Percentiles rank a stretch among this genome's conserved stretches.
phyloP scores from a whole-genome alignment of 2,329 filamentous ascomycete species.

The Dendryphion nanum region DNA sequence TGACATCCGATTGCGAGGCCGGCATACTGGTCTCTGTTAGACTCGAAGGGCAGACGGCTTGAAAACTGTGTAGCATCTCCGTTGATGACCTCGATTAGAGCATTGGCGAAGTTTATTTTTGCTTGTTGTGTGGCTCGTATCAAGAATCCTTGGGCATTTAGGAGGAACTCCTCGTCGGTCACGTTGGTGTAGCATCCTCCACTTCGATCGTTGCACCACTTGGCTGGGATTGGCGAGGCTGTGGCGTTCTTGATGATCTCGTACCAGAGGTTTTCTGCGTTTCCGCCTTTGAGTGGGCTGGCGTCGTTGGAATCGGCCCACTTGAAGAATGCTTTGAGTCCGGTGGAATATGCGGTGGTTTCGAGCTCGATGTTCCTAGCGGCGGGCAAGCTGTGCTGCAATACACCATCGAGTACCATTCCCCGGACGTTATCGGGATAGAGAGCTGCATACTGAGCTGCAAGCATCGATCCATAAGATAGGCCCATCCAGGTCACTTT shows the following conservation, averaged over 20 bases:
- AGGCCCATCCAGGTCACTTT: conserved; percentile 43
- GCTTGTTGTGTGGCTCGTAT: not conserved
- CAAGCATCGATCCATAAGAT: conserved; percentile 49
- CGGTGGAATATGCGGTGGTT: conserved; percentile 36
- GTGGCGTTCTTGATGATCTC: conserved; percentile 30
- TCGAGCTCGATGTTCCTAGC: conserved; percentile 37
- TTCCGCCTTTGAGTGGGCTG: conserved; percentile 31
- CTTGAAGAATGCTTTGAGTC: conserved; percentile 38
- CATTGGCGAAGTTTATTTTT: conserved; percentile 15
- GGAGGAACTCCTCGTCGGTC: conserved; percentile 31
- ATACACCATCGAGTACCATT: conserved; percentile 46
- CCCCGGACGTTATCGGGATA: conserved; percentile 45
- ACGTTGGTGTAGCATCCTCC: conserved; percentile 19
- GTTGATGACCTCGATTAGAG: conserved; percentile 27
- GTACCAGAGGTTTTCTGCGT: conserved; percentile 19
- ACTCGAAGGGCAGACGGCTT: conserved; percentile 20
- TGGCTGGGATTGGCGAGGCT: conserved; percentile 35
- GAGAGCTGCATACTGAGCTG: conserved; percentile 44
- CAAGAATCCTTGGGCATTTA: conserved; percentile 10
- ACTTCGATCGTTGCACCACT: conserved; percentile 31
- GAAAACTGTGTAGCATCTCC: conserved; percentile 41
- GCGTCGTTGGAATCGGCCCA: conserved; percentile 34
- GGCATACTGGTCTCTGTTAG: too few species aligned
- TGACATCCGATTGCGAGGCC: conserved; percentile 41
- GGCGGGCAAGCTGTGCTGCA: conserved; percentile 43